Percentiles rank a stretch among this genome's conserved stretches.
Conservation (phyloP, 331 rosid species). For the Erythrophleum ivorense region DNA sequence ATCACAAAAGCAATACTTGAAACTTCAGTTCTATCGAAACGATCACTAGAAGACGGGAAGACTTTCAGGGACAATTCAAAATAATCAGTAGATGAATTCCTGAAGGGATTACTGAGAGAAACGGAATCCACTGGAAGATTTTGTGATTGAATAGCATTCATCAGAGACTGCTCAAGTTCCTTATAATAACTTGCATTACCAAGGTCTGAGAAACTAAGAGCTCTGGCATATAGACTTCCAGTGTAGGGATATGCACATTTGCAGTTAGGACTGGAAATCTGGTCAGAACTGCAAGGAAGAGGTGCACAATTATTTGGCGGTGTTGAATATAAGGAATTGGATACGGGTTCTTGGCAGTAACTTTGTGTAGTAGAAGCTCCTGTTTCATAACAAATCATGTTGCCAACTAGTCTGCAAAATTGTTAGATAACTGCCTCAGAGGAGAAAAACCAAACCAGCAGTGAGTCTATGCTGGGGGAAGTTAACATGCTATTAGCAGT, state of each 20-base stretch:
- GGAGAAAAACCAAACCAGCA: neutral
- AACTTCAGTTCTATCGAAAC: slow-evolving; percentile 61
- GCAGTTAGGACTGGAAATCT: slow-evolving; percentile 69
- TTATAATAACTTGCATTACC: slow-evolving; percentile 36
- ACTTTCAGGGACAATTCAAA: slow-evolving; percentile 50
- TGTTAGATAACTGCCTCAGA: slow-evolving; percentile 31
- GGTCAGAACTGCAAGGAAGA: slow-evolving; percentile 46
- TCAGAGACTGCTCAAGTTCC: slow-evolving; percentile 40
- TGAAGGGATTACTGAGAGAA: slow-evolving; percentile 55
- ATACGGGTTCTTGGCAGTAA: slow-evolving; percentile 51
- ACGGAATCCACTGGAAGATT: slow-evolving; percentile 64
- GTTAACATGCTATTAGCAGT: neutral
- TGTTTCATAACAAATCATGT: slow-evolving; percentile 53
- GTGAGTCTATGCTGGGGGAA: slow-evolving; percentile 17
- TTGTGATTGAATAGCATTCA: slow-evolving; percentile 27
- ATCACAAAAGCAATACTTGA: slow-evolving; percentile 52
- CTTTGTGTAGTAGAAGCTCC: slow-evolving; percentile 18
- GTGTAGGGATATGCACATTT: slow-evolving; percentile 68
- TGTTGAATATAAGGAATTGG: slow-evolving; percentile 36
- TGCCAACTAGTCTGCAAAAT: slow-evolving; percentile 55
- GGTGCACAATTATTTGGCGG: slow-evolving; percentile 45
- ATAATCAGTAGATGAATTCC: slow-evolving; percentile 39
- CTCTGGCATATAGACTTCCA: slow-evolving; percentile 61
- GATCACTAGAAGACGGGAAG: slow-evolving; percentile 59
- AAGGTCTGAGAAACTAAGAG: slow-evolving; percentile 54